These are phyloP conservation scores for Zymoseptoria brevis DNA, from an alignment of 2,329 filamentous ascomycete species.

Conservation along the genomic window DNA sequence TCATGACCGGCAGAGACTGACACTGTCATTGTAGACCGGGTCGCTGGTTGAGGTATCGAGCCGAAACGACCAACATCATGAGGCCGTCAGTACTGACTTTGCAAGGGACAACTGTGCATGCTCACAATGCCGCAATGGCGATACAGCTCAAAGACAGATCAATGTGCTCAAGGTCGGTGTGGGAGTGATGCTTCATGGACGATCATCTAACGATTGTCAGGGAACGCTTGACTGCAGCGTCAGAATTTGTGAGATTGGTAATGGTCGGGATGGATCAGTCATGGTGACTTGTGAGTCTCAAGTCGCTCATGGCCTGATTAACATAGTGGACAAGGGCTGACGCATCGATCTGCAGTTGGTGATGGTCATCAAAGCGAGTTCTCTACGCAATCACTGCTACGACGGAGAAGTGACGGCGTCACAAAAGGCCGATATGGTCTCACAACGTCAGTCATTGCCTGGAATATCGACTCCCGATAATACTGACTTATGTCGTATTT, in stretches of 20 bases:
- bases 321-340: conserved; percentile 1
- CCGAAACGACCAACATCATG: background rate
- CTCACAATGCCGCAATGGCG: conserved; percentile 21
- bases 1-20: background rate
- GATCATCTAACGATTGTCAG: background rate
- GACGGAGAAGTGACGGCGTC: conserved; percentile 6
- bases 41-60: conserved; percentile 15
- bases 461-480: background rate
- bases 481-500: conserved; percentile 1
- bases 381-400: conserved; percentile 4
- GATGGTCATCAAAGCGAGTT: conserved; percentile 19
- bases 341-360: conserved; percentile 6
- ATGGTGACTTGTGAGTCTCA: conserved; percentile 15
- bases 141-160: conserved; percentile 26
- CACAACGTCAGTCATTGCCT: conserved; percentile 2
- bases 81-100: conserved; percentile 1
- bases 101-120: conserved; percentile 24
- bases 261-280: background rate
- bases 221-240: conserved; percentile 2
- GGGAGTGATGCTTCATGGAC: background rate
- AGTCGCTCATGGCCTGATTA: background rate
- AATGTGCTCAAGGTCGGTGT: conserved; percentile 24
- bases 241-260: conserved; percentile 4
- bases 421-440: conserved; percentile 15
- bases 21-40: conserved; percentile 6